These are phyloP conservation scores for Metarhizium rileyi DNA, from an alignment of 2,329 filamentous ascomycete species.

Conservation along the genomic window DNA sequence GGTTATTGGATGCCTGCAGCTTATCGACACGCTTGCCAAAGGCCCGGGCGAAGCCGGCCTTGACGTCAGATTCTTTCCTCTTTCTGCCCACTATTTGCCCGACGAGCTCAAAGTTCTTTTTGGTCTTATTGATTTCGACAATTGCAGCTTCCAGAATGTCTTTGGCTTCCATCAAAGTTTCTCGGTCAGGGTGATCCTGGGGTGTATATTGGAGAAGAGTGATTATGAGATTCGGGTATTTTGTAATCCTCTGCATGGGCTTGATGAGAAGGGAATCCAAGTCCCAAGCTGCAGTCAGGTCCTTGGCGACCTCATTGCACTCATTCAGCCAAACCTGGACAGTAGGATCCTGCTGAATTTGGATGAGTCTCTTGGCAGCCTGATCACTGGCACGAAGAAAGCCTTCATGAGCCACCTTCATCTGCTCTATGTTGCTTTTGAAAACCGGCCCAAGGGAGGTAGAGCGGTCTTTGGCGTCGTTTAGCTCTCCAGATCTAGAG, in stretches of 20 bases:
- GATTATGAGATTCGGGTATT: constrained; percentile 80
- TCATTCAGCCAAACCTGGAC: constrained; percentile 83
- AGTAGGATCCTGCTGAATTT: constrained; percentile 53
- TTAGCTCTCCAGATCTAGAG: constrained; percentile 30
- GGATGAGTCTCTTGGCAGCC: constrained; percentile 50
- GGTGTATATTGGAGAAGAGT: constrained; percentile 74
- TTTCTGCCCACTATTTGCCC: constrained; percentile 80
- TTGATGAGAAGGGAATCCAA: constrained; percentile 95
- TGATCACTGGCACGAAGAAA: constrained; percentile 55
- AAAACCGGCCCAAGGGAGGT: constrained; percentile 46
- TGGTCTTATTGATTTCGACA: constrained; percentile 86
- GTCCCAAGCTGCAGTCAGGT: constrained; percentile 90
- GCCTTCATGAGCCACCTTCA: constrained; percentile 51
- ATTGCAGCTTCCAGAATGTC: constrained; percentile 54
- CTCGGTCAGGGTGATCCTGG: constrained; percentile 71
- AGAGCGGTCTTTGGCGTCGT: constrained; percentile 42
- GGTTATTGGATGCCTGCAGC: constrained; percentile 52
- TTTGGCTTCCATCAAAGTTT: constrained; percentile 46
- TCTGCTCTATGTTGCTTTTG: constrained; percentile 45
- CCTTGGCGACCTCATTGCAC: constrained; percentile 84
- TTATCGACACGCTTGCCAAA: constrained; percentile 87
- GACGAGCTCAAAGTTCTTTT: constrained; percentile 88
- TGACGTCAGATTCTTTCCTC: constrained; percentile 80
- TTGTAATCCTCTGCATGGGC: constrained; percentile 87
- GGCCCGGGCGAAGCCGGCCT: constrained; percentile 74